Percentiles rank a stretch among this genome's conserved stretches.
phyloP scores from a whole-genome alignment of 495 filamentous ascomycete genomes.

The Astrothelium macrocarpum region DNA sequence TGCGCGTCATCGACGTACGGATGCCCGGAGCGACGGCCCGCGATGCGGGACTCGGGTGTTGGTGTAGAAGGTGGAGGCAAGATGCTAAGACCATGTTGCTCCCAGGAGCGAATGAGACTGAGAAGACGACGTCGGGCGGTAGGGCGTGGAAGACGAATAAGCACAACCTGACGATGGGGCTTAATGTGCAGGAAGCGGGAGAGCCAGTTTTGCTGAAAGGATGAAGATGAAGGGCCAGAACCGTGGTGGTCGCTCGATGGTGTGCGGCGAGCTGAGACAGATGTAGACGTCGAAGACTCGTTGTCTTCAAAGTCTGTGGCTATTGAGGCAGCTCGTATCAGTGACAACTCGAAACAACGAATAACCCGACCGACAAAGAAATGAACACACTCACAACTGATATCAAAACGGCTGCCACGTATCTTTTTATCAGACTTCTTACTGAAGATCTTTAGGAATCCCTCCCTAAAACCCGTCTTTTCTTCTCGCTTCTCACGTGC shows the following conservation, averaged over 20 bases:
- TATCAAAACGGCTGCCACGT: conserved; percentile 7
- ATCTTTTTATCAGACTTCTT: conserved; percentile 17
- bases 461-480: conserved; percentile 18
- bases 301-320: neutral
- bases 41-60: conserved; percentile 63
- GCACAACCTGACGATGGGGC: conserved; percentile 61
- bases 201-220: conserved; percentile 47
- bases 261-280: neutral
- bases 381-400: conserved; percentile 11
- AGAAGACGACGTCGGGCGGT: conserved; percentile 66
- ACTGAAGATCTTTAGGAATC: conserved; percentile 22
- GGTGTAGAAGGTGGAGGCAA: conserved; percentile 61
- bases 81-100: conserved; percentile 64
- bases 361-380: no score
- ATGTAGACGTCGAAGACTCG: neutral
- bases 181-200: conserved; percentile 82
- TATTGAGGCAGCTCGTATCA: neutral
- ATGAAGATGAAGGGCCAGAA: neutral
- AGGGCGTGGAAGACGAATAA: conserved; percentile 57
- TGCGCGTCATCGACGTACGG: neutral
- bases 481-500: conserved; percentile 23
- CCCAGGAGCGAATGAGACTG: conserved; percentile 66
- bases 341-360: neutral
- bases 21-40: neutral
- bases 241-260: conserved; percentile 15